phyloP scores from a whole-genome alignment of 805 yeast genomes.

The Debaryomyces tyrocola region DNA sequence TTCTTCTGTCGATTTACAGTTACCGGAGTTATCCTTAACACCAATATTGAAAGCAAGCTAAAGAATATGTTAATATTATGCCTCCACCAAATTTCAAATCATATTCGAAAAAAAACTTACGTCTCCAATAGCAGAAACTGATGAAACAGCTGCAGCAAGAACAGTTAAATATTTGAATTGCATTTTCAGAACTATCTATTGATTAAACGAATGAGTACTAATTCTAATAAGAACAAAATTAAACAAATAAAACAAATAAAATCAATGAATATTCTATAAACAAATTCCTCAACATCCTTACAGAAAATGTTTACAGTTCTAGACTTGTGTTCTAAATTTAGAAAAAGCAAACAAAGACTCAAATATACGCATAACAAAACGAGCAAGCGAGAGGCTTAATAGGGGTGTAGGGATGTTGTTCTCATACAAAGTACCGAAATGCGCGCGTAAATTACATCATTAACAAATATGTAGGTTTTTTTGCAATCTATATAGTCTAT shows the following conservation, averaged over 20 bases:
- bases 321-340: background rate
- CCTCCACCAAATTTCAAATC: background rate
- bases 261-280: conserved; percentile 1
- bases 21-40: conserved; percentile 70
- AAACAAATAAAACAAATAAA: conserved; percentile 1
- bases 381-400: background rate
- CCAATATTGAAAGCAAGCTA: conserved; percentile 84
- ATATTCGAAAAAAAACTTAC: conserved; percentile 24
- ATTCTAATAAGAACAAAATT: background rate
- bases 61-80: conserved; percentile 10
- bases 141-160: conserved; percentile 48
- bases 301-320: background rate
- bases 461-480: background rate
- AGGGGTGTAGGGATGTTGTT: too few species aligned
- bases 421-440: too few species aligned
- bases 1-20: conserved; percentile 73
- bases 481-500: too few species aligned
- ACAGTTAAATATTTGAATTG: conserved; percentile 42
- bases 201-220: conserved; percentile 7
- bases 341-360: background rate
- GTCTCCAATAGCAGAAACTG: conserved; percentile 60
- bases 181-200: conserved; percentile 23
- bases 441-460: background rate
- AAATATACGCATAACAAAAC: background rate
- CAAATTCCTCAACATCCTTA: background rate